Evolutionary conservation across 768 basidiomycete genomes (phyloP), one percentile per base, ranked within the genome.

Genomic region (Leccinum imitatum): DNA sequence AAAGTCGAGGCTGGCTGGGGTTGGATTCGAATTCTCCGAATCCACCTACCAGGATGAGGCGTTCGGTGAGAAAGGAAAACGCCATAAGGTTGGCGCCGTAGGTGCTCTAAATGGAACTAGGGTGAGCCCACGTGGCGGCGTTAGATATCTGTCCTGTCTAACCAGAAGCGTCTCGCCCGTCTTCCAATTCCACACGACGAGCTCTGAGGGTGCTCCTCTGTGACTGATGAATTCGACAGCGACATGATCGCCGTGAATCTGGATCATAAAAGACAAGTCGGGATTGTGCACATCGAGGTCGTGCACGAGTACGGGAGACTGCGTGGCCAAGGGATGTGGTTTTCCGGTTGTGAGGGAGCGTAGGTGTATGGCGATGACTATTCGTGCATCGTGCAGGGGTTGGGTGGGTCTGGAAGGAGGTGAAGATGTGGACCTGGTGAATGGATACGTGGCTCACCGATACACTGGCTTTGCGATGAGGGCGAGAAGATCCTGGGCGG

Each of bases 141-240:
- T 10, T 14, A 47, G 13, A 53, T 19, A 46, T 10, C 44, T 19
- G 10, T 19, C 21, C 11, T 15, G 21, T 75, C 82, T 75, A 65
- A 89, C 87, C 62, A 81, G 59, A 63, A 84, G 68, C 7, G 75
- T 67, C 10, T 69, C 64, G 6, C 84, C 84, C 4, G 80, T 84
- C 66, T 82, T 83, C 89, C 87, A 90, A 57, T 89, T 80, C 87
- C 86, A 90, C 21, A 87, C 73, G 23, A 80, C 72, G 13, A 89
- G 68, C 63, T 84, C 81, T 31, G 77, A 80, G 50, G 75, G 75
- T 35, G 67, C 67, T 7, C 57, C 59, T 41, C 72, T 75, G 9
- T 59, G 59, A 58, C 71, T 71, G 54, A 75, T 62, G 56, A 83
- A 82, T 6, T 84, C 73, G 44, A 89, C 69, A 11, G 78, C 84